Evolutionary conservation across 257 asterid species (phyloP), one percentile per base, ranked within the genome.

Genomic region (Gentiana dahurica): DNA sequence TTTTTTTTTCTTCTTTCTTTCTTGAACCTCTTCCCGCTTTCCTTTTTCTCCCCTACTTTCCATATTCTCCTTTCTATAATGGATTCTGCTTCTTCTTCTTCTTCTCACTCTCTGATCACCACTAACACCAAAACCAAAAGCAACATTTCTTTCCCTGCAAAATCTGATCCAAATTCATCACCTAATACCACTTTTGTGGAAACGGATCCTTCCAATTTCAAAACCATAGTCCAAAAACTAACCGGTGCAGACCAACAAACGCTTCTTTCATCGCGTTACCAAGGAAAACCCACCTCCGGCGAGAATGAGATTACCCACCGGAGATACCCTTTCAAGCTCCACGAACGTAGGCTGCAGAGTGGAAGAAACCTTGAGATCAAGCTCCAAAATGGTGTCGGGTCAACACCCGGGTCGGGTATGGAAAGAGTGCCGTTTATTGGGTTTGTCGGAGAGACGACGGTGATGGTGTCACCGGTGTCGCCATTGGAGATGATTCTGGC

Each of bases 151-250:
- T 41, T 53, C 12, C 51, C 24, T 5, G 15, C 58, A 4, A 15
- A 11, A 12, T 61, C 43, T 62, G 77, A 80, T 57, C 76, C 70
- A 5, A 64, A 45, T 15, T 69, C 85, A 36, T n/a, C 71, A 4
- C 79, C 75, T 1, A 78, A 77, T 74, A 85, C 91, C 13, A 85
- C 94, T 39, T 89, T 79, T 63, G 86, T 89, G 35, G 82, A 83
- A 69, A 83, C 97, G 54, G 91, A 89, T 61, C 89, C 87, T 1
- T 76, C 94, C n/a, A 81, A 79, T 35, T 89, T 89, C 84, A 86
- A 86, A 7, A 72, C 82, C 10, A 79, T 85, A 34, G 97, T 89
- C 53, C 97, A 89, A 44, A 76, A 73, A 55, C 86, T 83, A 57
- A 89, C 97, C 34, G 90, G 90, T 15, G 69, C 74, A 65, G 57